phyloP scores from a whole-genome alignment of 2,329 filamentous ascomycete species.

The Coniochaeta ligniaria region DNA sequence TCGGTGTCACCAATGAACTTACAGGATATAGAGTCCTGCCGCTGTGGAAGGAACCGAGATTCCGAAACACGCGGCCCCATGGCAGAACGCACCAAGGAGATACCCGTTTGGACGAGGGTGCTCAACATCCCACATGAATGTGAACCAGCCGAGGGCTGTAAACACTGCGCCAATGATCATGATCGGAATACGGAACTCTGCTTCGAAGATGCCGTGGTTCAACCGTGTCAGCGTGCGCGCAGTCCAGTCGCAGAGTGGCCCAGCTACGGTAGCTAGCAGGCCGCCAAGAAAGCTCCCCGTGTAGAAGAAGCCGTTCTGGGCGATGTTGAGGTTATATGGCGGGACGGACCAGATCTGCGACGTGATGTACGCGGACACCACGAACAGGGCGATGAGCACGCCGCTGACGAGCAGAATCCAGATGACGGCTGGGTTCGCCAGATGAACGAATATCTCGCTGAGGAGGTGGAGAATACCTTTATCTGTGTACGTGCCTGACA shows the following conservation, averaged over 20 bases:
- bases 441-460: slow-evolving; percentile 10
- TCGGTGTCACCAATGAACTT: slow-evolving; percentile 1
- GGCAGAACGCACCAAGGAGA: slow-evolving; percentile 9
- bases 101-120: slow-evolving; percentile 9
- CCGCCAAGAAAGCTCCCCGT: slow-evolving; percentile 30
- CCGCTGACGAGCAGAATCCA: slow-evolving; percentile 14
- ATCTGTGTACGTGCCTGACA: slow-evolving; percentile 6
- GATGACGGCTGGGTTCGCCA: slow-evolving; percentile 12
- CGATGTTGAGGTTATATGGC: slow-evolving; percentile 26
- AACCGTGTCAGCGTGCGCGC: slow-evolving; percentile 7
- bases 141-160: slow-evolving; percentile 11
- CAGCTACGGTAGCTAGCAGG: slow-evolving; percentile 25
- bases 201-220: slow-evolving; percentile 11
- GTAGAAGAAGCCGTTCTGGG: slow-evolving; percentile 32
- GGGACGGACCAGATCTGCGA: slow-evolving; percentile 12
- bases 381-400: slow-evolving; percentile 11
- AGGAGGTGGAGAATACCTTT: slow-evolving; percentile 10
- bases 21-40: slow-evolving; percentile 23
- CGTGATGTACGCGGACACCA: slow-evolving; percentile 11
- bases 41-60: slow-evolving; percentile 13
- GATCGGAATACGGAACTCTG: slow-evolving; percentile 15
- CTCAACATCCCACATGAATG: slow-evolving; percentile 13
- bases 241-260: slow-evolving; percentile 14
- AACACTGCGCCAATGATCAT: slow-evolving; percentile 10
- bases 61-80: slow-evolving; percentile 11